Base-by-base conservation (phyloP, 257 asterid genomes). In the Schizonepeta tenuifolia region DNA sequence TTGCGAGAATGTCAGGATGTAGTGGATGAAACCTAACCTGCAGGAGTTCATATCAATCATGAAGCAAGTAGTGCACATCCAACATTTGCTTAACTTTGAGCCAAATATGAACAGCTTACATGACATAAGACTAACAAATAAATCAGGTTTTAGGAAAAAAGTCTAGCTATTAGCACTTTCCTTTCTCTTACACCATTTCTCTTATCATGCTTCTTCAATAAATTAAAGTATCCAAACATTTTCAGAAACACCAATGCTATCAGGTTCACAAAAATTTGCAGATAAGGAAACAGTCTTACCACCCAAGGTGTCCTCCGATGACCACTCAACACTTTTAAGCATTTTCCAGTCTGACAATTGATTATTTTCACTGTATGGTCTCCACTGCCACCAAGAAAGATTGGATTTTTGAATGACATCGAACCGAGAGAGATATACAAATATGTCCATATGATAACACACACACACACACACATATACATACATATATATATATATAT, bases 271-370 rank as follows among this genome's bases (percentile, higher is more conserved):
- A 18, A 44, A 66, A 63, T 31, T 41, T 6, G 24, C 44, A 14
- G 67, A 60, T 22, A 21, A 69, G 57, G 74, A 76, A 77, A 78
- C 51, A 76, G 77, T 87, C 71, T 86, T 84, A 94, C 98, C 97
- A 91, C 98, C 98, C 98, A 94, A 65, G 98, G 98, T 51, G 98
- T 94, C 83, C 98, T 88, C 70, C 97, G 92, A 83, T 94, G 98
- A 75, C 98, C 98, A 72, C 89, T 94, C 78, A 94, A 86, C 81
- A 91, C 96, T 86, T 94, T 94, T 74, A 91, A 82, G 86, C 98
- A 94, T 61, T 84, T 94, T 69, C 98, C 96, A 69, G 89, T 91
- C 83, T 79, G 95, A 77, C 91, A 91, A 79, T 94, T 90, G 46
- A 91, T 91, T 78, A 94, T 89, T 89, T 94, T 94, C 69, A 94